Percentiles rank a stretch among this genome's conserved stretches.
These are phyloP conservation scores for Begonia loranthoides DNA, from an alignment of 306 rosid genomes.

Conservation along the genomic window DNA sequence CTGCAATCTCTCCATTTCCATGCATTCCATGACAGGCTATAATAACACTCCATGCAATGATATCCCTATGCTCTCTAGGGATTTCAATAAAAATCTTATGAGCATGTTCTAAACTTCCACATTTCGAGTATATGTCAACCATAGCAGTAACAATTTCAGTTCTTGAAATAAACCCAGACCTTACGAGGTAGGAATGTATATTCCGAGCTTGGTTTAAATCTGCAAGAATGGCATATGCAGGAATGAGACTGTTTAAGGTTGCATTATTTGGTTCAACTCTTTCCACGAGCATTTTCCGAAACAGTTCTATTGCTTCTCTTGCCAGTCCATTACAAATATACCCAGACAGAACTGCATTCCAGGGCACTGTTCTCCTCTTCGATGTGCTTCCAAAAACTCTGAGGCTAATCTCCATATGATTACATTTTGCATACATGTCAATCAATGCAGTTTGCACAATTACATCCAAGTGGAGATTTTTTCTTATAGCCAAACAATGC, in stretches of 20 bases:
- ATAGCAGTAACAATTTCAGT: constrained; percentile 59
- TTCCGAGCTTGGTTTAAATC: constrained; percentile 59
- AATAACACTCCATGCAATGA: constrained; percentile 59
- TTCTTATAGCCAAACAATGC: constrained; percentile 71
- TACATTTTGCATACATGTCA: constrained; percentile 50
- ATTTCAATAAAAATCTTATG: constrained; percentile 42
- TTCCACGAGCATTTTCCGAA: constrained; percentile 54
- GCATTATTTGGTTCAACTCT: constrained; percentile 41
- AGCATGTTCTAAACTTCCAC: constrained; percentile 56
- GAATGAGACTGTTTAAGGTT: constrained; percentile 60
- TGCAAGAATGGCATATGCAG: constrained; percentile 59
- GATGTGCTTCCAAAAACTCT: constrained; percentile 45
- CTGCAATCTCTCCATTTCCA: constrained; percentile 57
- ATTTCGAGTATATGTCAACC: constrained; percentile 58
- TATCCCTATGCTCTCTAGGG: constrained; percentile 38
- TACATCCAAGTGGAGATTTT: constrained; percentile 47
- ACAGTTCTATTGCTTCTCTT: constrained; percentile 49
- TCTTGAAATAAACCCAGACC: constrained; percentile 46
- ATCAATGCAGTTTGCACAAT: constrained; percentile 71
- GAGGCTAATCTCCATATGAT: constrained; percentile 25
- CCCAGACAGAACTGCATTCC: constrained; percentile 71
- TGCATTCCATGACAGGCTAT: constrained; percentile 71
- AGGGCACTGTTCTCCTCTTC: constrained; percentile 47
- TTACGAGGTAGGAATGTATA: constrained; percentile 51
- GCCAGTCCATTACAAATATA: constrained; percentile 47